Base-by-base conservation (phyloP, 345 rosid genomes). In the Sapria himalayana region DNA sequence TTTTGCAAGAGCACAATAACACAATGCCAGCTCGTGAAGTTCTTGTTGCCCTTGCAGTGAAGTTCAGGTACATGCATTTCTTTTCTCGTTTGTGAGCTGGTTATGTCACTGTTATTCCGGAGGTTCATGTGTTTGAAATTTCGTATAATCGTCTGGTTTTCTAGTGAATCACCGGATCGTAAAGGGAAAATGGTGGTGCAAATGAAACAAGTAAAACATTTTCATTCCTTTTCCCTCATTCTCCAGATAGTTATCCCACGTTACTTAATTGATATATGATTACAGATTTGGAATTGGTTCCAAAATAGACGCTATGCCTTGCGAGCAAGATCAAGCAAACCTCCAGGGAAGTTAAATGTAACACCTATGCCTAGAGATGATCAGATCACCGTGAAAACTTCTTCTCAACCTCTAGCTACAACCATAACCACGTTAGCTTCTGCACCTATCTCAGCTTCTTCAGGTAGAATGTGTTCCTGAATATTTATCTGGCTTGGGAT, bases 221-320 rank as follows among this genome's bases (percentile, higher is more conserved):
- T 20, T 36, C n/a, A n/a, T n/a, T n/a, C n/a, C 48, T 15, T 43
- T 27, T 24, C n/a, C 1, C 37, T 39, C 36, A 40, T 24, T 43
- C 21, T 4, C 2, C 18, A 11, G 12, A 22, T 18, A 22, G 4
- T 34, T 15, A 6, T 9, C 19, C 24, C n/a, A n/a, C n/a, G n/a
- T n/a, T n/a, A n/a, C n/a, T n/a, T n/a, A n/a, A 3, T 6, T 25
- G 14, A 11, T 13, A 33, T 22, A 44, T 22, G 35, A 12, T 63
- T 39, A 17, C 51, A 91, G 99, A 72, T 91, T 32, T 91, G 99
- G 92, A 91, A 91, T 57, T 91, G 99, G 99, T 91, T 91, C 67
- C 99, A 91, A 60, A 91, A 91, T 58, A 91, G 67, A 66, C 74
- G 99, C 20, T 91, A 84, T 66, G 82, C 99, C 25, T 60, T 84